Conservation (phyloP, 2,329 filamentous ascomycete genomes). For the Aspergillus piperis region DNA sequence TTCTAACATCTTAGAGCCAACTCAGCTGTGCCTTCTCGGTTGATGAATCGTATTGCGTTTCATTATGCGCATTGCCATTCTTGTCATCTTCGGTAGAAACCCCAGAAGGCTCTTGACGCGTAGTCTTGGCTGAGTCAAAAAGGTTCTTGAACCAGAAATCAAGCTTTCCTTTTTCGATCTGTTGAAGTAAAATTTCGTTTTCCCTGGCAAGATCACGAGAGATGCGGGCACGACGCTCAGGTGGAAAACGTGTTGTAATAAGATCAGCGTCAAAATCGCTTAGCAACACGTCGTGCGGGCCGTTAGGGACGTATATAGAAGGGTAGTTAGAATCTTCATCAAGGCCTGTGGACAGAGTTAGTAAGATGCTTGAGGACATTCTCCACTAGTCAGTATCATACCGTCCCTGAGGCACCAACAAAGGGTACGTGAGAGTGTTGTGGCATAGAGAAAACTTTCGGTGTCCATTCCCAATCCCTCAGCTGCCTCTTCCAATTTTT, state of each 20-base stretch:
- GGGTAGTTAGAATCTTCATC: constrained; percentile 17
- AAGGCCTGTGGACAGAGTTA: constrained; percentile 20
- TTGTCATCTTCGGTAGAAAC: neutral
- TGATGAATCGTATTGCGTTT: neutral
- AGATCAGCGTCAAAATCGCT: constrained; percentile 50
- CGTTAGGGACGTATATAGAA: constrained; percentile 27
- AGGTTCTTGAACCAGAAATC: constrained; percentile 64
- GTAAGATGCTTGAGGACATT: neutral
- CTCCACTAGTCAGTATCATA: constrained; percentile 7
- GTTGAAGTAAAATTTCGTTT: constrained; percentile 64
- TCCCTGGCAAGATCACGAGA: constrained; percentile 72
- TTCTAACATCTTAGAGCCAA: constrained; percentile 17
- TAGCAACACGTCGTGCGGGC: constrained; percentile 33
- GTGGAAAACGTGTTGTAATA: constrained; percentile 55
- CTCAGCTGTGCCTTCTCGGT: constrained; percentile 16
- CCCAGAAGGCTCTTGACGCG: neutral
- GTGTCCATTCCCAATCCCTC: constrained; percentile 71
- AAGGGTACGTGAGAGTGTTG: constrained; percentile 69
- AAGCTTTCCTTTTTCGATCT: constrained; percentile 68
- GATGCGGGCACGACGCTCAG: constrained; percentile 66
- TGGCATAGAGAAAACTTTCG: constrained; percentile 62
- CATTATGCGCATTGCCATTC: neutral
- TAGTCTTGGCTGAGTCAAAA: constrained; percentile 22
- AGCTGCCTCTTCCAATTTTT: constrained; percentile 72
- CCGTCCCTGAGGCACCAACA: constrained; percentile 61